Conservation (phyloP, 139 green algal genomes). For the Chlamydomonas sphaeroides region DNA sequence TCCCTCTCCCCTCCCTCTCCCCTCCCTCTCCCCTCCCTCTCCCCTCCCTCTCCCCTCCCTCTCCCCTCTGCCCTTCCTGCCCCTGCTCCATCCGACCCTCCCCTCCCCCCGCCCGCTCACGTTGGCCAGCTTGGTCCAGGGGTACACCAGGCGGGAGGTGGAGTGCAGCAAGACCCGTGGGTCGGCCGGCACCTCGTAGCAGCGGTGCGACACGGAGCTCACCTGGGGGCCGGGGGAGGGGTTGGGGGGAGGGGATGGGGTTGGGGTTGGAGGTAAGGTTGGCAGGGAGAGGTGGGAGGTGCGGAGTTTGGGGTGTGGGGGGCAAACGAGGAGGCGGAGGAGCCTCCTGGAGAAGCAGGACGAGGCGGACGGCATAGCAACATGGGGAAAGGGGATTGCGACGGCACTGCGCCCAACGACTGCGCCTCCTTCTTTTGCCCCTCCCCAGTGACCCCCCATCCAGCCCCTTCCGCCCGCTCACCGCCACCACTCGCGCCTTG, state of each 20-base stretch:
- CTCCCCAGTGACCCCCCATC: not conserved
- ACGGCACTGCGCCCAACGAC: too few species aligned
- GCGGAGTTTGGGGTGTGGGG: too few species aligned
- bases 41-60: too few species aligned
- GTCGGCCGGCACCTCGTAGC: constrained; percentile 32
- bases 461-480: not conserved
- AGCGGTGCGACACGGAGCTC: constrained; percentile 17
- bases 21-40: not conserved
- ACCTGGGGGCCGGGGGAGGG: too few species aligned
- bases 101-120: constrained; percentile 29
- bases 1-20: not conserved
- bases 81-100: not conserved
- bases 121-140: constrained; percentile 71
- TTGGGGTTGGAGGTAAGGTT: too few species aligned
- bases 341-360: too few species aligned
- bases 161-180: constrained; percentile 46
- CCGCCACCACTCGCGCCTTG: not conserved
- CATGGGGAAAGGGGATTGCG: too few species aligned
- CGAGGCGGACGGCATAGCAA: too few species aligned
- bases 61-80: not conserved
- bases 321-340: too few species aligned
- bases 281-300: too few species aligned
- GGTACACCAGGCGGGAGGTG: constrained; percentile 44
- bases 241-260: too few species aligned
- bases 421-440: too few species aligned